These are phyloP conservation scores for Cordyceps javanica DNA, from an alignment of 2,329 filamentous ascomycete species.

Conservation along the genomic window DNA sequence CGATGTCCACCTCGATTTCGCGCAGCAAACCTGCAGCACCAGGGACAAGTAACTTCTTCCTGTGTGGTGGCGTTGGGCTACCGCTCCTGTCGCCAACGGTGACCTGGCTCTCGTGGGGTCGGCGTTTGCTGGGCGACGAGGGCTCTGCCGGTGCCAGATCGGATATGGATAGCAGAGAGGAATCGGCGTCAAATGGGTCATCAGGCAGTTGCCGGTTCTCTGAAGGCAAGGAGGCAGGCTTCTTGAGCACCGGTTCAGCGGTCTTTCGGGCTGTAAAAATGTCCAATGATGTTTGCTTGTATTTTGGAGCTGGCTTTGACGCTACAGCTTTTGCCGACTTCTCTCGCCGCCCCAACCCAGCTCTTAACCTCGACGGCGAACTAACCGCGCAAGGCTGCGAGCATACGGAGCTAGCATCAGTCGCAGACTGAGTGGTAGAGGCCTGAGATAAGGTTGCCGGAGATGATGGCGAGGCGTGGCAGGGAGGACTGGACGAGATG, in stretches of 20 bases:
- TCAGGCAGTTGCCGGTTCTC: neutral
- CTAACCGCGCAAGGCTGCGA: slow-evolving; percentile 18
- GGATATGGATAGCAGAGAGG: neutral
- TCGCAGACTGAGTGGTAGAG: slow-evolving; percentile 13
- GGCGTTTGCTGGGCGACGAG: slow-evolving; percentile 3
- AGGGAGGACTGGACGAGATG: slow-evolving; percentile 11
- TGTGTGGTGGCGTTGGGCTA: slow-evolving; percentile 3
- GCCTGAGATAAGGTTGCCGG: slow-evolving; percentile 18
- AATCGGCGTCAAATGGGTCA: neutral
- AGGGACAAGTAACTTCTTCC: slow-evolving; percentile 10
- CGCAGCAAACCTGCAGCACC: neutral
- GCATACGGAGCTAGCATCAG: slow-evolving; percentile 22
- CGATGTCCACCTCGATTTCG: slow-evolving; percentile 9
- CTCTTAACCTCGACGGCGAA: slow-evolving; percentile 7
- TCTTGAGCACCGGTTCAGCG: neutral
- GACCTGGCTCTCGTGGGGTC: slow-evolving; percentile 5
- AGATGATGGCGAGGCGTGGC: slow-evolving; percentile 24
- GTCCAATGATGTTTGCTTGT: slow-evolving; percentile 30
- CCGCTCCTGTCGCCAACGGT: neutral
- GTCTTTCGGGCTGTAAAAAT: slow-evolving; percentile 19
- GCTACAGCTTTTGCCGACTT: neutral
- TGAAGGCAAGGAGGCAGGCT: neutral
- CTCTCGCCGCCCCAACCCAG: neutral
- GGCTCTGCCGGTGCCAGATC: neutral
- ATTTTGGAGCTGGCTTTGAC: slow-evolving; percentile 14